Evolutionary conservation across 179 eudicot genomes (phyloP).

Genomic region (Carnegiea gigantea): DNA sequence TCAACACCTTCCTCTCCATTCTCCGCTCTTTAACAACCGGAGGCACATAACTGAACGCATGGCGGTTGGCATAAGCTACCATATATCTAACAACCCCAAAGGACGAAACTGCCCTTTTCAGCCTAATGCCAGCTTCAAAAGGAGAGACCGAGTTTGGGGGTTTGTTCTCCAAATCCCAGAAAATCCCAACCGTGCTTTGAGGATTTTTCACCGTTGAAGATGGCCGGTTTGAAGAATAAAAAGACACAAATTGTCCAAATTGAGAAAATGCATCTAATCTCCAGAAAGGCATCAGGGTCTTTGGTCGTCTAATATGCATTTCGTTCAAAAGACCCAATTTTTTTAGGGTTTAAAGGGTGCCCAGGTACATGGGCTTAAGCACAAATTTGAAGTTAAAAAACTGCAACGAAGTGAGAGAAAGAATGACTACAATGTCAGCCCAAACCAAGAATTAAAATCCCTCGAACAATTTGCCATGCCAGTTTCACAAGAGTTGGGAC

Average conservation of each 20-base stretch:
- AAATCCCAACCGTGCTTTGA: conserved; percentile 36
- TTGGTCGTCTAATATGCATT: conserved; percentile 11
- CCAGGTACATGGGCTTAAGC: conserved; percentile 10
- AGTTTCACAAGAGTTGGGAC: background rate
- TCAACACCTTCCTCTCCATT: conserved; percentile 52
- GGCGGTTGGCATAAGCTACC: conserved; percentile 75
- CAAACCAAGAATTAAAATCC: background rate
- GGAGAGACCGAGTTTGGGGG: conserved; percentile 52
- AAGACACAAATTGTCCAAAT: conserved; percentile 18
- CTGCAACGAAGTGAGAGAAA: background rate
- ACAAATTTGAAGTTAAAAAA: background rate
- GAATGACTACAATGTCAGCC: background rate
- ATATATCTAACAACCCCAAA: conserved; percentile 62
- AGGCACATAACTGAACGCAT: conserved; percentile 63
- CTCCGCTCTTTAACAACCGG: conserved; percentile 45
- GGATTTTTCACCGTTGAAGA: conserved; percentile 18
- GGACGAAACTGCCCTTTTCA: conserved; percentile 55
- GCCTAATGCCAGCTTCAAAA: conserved; percentile 62
- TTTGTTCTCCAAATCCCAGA: conserved; percentile 46
- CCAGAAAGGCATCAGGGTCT: background rate
- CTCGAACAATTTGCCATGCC: background rate
- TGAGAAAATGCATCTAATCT: conserved; percentile 20
- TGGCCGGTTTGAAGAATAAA: background rate
- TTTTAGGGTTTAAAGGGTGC: conserved; percentile 3
- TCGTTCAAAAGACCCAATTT: background rate